Percentiles rank a stretch among this genome's conserved stretches.
These are phyloP conservation scores for Begonia peltatifolia DNA, from an alignment of 306 rosid genomes.

Conservation along the genomic window DNA sequence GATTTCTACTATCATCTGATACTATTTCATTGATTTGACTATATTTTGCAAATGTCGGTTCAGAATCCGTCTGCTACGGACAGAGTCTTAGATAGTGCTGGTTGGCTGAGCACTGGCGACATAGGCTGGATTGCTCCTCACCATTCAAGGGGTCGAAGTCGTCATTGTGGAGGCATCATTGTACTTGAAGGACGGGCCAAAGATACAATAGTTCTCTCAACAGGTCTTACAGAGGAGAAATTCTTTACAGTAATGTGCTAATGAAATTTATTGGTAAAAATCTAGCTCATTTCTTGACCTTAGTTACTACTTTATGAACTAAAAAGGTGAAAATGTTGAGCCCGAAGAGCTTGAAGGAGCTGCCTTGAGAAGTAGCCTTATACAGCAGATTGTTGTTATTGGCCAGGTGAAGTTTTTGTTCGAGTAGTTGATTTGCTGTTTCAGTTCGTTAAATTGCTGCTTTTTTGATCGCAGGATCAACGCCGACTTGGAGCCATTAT, in stretches of 20 bases:
- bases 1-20: too few species aligned
- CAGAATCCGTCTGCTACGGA: constrained; percentile 71
- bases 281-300: too few species aligned
- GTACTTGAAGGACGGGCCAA: constrained; percentile 90
- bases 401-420: constrained; percentile 59
- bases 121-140: constrained; percentile 80
- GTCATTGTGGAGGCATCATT: constrained; percentile 50
- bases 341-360: constrained; percentile 86
- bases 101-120: constrained; percentile 89
- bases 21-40: not conserved
- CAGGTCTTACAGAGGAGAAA: constrained; percentile 29
- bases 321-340: constrained; percentile 85
- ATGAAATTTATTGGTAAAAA: not conserved
- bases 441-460: constrained; percentile 6
- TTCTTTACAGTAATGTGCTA: not conserved
- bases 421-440: not conserved
- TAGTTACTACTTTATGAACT: constrained; percentile 7
- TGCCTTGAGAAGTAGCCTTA: constrained; percentile 65
- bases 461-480: constrained; percentile 39
- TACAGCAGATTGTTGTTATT: constrained; percentile 75
- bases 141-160: constrained; percentile 65
- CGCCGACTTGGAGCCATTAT: constrained; percentile 86
- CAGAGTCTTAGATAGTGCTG: constrained; percentile 52
- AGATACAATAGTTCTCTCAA: constrained; percentile 87
- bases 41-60: constrained; percentile 9